Conservation (phyloP, 371 early-diverging fungal species). For the Saksenaea vasiformis region DNA sequence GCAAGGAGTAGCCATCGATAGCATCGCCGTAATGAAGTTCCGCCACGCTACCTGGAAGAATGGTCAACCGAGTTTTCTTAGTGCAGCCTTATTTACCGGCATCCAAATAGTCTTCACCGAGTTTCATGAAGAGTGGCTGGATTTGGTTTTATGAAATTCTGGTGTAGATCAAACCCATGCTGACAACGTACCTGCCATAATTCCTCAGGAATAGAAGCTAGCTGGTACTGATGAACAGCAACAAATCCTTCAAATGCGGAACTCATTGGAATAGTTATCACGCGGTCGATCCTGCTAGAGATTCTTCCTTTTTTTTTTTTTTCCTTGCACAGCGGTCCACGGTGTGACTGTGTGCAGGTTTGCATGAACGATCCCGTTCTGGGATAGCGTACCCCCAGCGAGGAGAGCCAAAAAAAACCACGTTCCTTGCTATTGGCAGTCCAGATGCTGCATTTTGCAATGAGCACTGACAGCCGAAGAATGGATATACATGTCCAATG, state of each 20-base stretch:
- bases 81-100: slow-evolving; percentile 42
- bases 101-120: slow-evolving; percentile 63
- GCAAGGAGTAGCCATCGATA: slow-evolving; percentile 56
- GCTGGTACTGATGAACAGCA: slow-evolving; percentile 64
- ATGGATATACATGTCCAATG: no score
- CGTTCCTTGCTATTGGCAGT: no score
- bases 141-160: neutral
- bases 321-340: no score
- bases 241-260: slow-evolving; percentile 56
- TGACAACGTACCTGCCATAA: slow-evolving; percentile 56
- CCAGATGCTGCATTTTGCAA: no score
- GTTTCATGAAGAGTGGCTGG: slow-evolving; percentile 63
- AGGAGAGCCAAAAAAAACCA: no score
- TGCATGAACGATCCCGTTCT: no score
- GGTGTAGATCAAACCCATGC: neutral
- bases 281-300: no score
- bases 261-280: neutral
- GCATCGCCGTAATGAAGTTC: slow-evolving; percentile 65
- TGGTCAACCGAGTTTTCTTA: neutral
- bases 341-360: no score
- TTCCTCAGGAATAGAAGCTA: slow-evolving; percentile 55
- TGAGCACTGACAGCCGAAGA: no score
- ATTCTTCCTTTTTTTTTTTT: neutral
- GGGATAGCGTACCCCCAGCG: no score
- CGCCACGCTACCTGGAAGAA: slow-evolving; percentile 30